phyloP scores from a whole-genome alignment of 2,329 filamentous ascomycete genomes.

The Neofusicoccum kwambonambiense region DNA sequence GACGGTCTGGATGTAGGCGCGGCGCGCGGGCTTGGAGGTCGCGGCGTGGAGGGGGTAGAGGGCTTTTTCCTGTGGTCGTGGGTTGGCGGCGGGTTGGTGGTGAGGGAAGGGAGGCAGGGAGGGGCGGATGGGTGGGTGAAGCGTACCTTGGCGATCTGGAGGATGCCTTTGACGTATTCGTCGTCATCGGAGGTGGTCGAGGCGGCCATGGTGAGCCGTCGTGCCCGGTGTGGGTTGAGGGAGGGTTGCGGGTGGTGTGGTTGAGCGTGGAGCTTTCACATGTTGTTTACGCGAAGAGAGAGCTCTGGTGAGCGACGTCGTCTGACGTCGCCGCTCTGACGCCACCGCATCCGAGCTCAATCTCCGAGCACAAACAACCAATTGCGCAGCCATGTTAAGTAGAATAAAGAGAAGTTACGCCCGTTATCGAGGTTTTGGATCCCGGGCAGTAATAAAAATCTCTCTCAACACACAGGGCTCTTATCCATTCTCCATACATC shows the following conservation, averaged over 20 bases:
- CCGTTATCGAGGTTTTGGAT: no score
- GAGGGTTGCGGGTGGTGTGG: neutral
- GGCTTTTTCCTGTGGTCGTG: constrained; percentile 47
- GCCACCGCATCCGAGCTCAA: neutral
- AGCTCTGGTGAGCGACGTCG: neutral
- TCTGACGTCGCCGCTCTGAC: neutral
- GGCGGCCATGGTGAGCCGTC: neutral
- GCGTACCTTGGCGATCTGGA: constrained; percentile 16
- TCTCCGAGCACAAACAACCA: neutral
- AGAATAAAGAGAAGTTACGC: neutral
- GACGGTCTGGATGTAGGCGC: constrained; percentile 62
- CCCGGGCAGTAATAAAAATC: no score
- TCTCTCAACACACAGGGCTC: no score
- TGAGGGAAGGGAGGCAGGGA: neutral
- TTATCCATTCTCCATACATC: no score
- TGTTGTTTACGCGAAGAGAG: neutral
- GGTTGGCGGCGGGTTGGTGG: neutral
- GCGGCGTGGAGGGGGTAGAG: constrained; percentile 55
- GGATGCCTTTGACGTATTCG: constrained; percentile 10
- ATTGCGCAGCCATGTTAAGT: neutral
- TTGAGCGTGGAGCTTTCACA: constrained; percentile 5
- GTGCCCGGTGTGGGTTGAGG: neutral
- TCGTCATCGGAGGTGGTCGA: constrained; percentile 12
- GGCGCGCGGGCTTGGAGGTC: constrained; percentile 61
- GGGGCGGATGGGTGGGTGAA: neutral